Percentiles rank a stretch among this genome's conserved stretches.
Conservation (phyloP, 768 basidiomycete species). For the Mycena maculata region DNA sequence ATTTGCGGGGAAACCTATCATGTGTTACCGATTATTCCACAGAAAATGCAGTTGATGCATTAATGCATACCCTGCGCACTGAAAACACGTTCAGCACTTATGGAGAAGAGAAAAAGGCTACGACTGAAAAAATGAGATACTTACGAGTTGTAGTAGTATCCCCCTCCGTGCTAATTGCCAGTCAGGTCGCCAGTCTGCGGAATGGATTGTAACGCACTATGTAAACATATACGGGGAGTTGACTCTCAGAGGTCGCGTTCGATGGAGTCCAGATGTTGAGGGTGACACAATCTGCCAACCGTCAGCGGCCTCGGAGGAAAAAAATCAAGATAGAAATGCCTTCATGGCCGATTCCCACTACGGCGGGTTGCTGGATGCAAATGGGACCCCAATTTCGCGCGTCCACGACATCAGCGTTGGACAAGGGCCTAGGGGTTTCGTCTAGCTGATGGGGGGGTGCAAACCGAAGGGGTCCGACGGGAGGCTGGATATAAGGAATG, state of each 20-base stretch:
- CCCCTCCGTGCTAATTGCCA: slow-evolving; percentile 43
- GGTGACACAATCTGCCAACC: slow-evolving; percentile 46
- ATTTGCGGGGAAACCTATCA: slow-evolving; percentile 47
- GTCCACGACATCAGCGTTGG: slow-evolving; percentile 39
- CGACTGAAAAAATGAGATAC: too few relatives aligned
- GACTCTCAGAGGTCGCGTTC: slow-evolving; percentile 39
- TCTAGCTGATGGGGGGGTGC: slow-evolving; percentile 45
- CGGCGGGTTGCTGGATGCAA: slow-evolving; percentile 55
- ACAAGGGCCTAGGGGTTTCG: slow-evolving; percentile 33
- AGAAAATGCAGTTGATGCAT: neutral
- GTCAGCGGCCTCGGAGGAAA: neutral
- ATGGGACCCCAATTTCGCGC: slow-evolving; percentile 50
- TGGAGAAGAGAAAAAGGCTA: too few relatives aligned
- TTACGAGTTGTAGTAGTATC: slow-evolving; percentile 44
- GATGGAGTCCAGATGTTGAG: slow-evolving; percentile 51
- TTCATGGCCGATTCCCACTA: slow-evolving; percentile 49
- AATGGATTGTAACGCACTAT: slow-evolving; percentile 32
- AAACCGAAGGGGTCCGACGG: slow-evolving; percentile 49
- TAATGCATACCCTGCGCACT: slow-evolving; percentile 30
- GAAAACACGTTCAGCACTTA: neutral
- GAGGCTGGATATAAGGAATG: slow-evolving; percentile 51
- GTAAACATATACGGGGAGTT: slow-evolving; percentile 50
- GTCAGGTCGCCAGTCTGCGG: neutral
- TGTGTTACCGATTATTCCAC: slow-evolving; percentile 35
- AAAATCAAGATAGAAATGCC: slow-evolving; percentile 33